Evolutionary conservation across 2,329 filamentous ascomycete species (phyloP).

Genomic region (Amauroascus niger): DNA sequence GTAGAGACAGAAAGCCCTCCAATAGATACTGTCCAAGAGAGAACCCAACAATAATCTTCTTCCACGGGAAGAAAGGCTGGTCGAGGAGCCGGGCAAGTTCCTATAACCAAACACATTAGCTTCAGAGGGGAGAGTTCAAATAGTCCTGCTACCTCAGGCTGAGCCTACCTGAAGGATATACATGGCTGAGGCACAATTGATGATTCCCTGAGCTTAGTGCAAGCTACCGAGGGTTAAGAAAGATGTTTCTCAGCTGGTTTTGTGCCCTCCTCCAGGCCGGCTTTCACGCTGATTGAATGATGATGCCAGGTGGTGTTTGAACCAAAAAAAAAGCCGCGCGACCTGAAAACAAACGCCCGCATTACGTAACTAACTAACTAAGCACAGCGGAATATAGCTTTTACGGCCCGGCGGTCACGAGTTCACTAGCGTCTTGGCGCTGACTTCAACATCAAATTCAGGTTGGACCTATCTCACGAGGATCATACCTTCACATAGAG

Average conservation of each 20-base stretch:
- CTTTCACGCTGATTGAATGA: not conserved
- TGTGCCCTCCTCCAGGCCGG: not conserved
- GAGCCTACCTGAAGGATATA: constrained; percentile 30
- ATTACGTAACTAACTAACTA: not conserved
- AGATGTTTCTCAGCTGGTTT: not conserved
- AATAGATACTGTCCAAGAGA: constrained; percentile 83
- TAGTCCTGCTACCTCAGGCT: constrained; percentile 13
- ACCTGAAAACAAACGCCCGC: not conserved
- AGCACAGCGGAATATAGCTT: not conserved
- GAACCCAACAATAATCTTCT: constrained; percentile 89
- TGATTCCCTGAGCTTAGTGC: not conserved
- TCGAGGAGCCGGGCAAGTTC: constrained; percentile 78
- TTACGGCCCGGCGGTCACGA: no score
- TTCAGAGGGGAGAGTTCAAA: not conserved
- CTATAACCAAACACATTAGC: constrained; percentile 25
- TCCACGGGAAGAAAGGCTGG: constrained; percentile 91
- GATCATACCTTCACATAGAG: no score
- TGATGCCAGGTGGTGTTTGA: constrained; percentile 12
- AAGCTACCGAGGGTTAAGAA: not conserved
- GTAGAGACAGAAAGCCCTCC: constrained; percentile 77
- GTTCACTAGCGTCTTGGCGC: no score
- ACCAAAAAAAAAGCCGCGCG: not conserved
- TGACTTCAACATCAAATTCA: no score
- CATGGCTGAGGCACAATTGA: constrained; percentile 20
- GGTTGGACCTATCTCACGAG: no score